These are phyloP conservation scores for Phenoliferia sp. DNA, from an alignment of 1,284 basidiomycete genomes.

Conservation along the genomic window DNA sequence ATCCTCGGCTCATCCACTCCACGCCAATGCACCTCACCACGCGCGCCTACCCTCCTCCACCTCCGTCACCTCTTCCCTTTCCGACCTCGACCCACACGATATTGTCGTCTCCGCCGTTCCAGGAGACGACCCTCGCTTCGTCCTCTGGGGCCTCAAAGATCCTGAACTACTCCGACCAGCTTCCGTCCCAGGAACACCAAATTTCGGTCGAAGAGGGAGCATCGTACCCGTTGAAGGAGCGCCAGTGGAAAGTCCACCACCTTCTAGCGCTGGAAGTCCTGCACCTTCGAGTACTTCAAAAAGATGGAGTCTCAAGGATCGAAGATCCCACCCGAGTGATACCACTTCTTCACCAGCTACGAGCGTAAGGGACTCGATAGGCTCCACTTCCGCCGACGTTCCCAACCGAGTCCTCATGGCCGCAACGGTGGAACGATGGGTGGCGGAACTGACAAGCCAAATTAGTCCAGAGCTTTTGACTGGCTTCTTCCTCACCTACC, in stretches of 20 bases:
- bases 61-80: slow-evolving; percentile 20
- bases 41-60: slow-evolving; percentile 18
- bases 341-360: slow-evolving; percentile 14
- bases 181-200: background rate
- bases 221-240: background rate
- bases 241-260: background rate
- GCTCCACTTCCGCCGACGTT: background rate
- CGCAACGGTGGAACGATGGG: slow-evolving; percentile 83
- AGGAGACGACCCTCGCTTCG: slow-evolving; percentile 76
- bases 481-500: slow-evolving; percentile 81
- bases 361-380: slow-evolving; percentile 22
- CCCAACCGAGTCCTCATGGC: slow-evolving; percentile 54
- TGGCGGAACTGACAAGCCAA: slow-evolving; percentile 77
- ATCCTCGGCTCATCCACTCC: background rate
- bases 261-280: slow-evolving; percentile 16
- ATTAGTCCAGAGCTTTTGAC: slow-evolving; percentile 70
- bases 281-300: slow-evolving; percentile 6
- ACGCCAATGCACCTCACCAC: slow-evolving; percentile 10
- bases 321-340: background rate
- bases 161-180: background rate
- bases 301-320: slow-evolving; percentile 10
- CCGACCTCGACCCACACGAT: slow-evolving; percentile 20
- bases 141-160: slow-evolving; percentile 63
- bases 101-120: slow-evolving; percentile 48
- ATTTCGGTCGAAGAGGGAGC: background rate